Conservation (phyloP, 192 early-diverging fungal genomes). For the Podila verticillata region DNA sequence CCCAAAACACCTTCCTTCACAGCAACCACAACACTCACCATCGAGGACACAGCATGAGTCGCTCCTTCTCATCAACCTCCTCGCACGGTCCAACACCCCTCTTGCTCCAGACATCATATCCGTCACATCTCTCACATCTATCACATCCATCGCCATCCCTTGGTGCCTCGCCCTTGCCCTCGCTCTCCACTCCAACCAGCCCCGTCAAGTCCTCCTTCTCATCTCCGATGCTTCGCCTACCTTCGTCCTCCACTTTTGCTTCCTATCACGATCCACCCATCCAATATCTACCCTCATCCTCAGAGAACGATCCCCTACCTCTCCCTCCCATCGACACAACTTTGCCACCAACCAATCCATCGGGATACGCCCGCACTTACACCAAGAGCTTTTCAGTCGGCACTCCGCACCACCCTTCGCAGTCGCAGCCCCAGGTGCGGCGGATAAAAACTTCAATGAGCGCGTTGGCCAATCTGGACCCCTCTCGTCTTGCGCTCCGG, state of each 20-base stretch:
- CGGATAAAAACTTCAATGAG: slow-evolving; percentile 27
- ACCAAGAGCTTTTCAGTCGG: slow-evolving; percentile 24
- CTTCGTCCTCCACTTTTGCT: background rate
- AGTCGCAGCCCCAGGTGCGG: slow-evolving; percentile 8
- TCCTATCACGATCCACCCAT: background rate
- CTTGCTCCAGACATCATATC: background rate
- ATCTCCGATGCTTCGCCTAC: slow-evolving; percentile 4
- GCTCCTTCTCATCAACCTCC: background rate
- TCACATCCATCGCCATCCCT: background rate
- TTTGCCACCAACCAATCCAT: background rate
- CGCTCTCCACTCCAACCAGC: slow-evolving; percentile 11
- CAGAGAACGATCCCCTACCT: background rate
- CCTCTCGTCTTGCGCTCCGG: slow-evolving; percentile 6
- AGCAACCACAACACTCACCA: background rate
- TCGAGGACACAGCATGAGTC: background rate
- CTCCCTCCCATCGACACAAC: slow-evolving; percentile 8
- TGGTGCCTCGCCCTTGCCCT: background rate
- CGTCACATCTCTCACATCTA: too few relatives aligned
- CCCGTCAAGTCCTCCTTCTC: slow-evolving; percentile 19
- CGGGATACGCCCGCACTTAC: slow-evolving; percentile 15
- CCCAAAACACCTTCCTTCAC: background rate
- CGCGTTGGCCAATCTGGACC: slow-evolving; percentile 33
- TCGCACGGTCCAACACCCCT: background rate
- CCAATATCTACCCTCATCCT: background rate
- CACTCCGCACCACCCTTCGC: slow-evolving; percentile 3